Percentiles rank a stretch among this genome's conserved stretches.
These are phyloP conservation scores for Phellinidium pouzarii DNA, from an alignment of 1,284 basidiomycete genomes.

Conservation along the genomic window DNA sequence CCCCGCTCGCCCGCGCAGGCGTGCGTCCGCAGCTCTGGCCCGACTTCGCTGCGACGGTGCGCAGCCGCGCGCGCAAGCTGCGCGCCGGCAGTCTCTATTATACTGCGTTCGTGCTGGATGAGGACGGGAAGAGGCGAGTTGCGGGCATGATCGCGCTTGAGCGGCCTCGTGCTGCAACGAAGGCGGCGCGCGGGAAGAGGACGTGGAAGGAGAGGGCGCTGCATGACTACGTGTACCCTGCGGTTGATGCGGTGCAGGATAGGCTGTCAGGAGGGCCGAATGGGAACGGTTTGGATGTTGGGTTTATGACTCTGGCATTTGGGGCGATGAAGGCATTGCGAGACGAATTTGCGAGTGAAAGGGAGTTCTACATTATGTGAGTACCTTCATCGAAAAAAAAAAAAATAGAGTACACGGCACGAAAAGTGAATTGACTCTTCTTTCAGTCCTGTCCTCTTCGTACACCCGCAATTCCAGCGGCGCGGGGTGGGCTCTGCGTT, in stretches of 20 bases:
- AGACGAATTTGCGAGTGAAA: neutral
- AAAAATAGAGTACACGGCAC: too few species aligned
- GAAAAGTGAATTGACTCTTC: neutral
- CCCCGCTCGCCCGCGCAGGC: conserved; percentile 7
- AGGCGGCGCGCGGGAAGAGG: neutral
- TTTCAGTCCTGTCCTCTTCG: neutral
- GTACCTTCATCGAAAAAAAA: neutral
- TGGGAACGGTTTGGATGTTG: conserved; percentile 4
- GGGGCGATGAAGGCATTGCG: neutral
- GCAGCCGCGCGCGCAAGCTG: neutral
- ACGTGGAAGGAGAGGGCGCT: conserved; percentile 8
- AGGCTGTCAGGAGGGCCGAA: neutral
- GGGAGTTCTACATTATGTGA: conserved; percentile 8
- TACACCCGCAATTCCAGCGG: conserved; percentile 9
- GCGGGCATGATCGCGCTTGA: conserved; percentile 4
- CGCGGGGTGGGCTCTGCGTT: conserved; percentile 11
- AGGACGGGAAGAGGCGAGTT: neutral
- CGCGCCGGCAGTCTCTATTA: conserved; percentile 3
- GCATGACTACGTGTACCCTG: conserved; percentile 11
- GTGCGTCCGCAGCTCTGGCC: conserved; percentile 15
- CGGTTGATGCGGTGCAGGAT: conserved; percentile 3
- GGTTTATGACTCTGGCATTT: neutral
- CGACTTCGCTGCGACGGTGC: conserved; percentile 7
- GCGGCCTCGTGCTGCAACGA: neutral
- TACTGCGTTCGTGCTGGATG: conserved; percentile 6